These are phyloP conservation scores for Sclerotinia spermophila DNA, from an alignment of 2,329 filamentous ascomycete genomes.

Conservation along the genomic window DNA sequence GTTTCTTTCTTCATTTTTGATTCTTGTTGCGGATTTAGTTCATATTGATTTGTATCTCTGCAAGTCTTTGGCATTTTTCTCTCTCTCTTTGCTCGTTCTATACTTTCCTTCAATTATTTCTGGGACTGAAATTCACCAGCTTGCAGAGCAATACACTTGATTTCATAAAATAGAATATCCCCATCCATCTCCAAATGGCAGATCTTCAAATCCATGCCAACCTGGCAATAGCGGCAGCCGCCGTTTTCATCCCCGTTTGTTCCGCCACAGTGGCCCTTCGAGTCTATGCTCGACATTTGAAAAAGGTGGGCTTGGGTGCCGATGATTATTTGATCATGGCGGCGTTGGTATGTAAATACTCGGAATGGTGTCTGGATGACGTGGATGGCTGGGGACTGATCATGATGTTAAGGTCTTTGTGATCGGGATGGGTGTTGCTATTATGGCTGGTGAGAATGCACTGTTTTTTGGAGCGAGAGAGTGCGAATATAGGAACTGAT, in stretches of 20 bases:
- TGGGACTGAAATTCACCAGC: too few relatives aligned
- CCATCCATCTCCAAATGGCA: too few relatives aligned
- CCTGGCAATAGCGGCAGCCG: conserved; percentile 3
- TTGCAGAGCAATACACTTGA: too few relatives aligned
- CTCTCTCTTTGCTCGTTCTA: background rate
- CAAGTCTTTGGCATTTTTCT: background rate
- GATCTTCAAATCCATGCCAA: conserved; percentile 13
- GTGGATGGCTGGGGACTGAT: background rate
- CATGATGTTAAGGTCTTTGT: conserved; percentile 3
- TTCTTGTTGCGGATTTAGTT: background rate
- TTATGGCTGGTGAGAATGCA: conserved; percentile 1
- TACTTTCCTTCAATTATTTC: background rate
- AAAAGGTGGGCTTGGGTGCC: conserved; percentile 5
- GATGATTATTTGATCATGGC: conserved; percentile 18
- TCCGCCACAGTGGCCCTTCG: background rate
- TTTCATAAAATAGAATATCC: too few relatives aligned
- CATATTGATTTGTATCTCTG: background rate
- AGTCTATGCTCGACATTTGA: conserved; percentile 2
- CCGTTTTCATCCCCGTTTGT: conserved; percentile 9
- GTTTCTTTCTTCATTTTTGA: background rate
- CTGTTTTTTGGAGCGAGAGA: too few relatives aligned
- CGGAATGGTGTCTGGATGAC: background rate
- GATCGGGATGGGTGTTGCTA: conserved; percentile 10
- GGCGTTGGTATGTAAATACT: background rate
- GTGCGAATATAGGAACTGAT: background rate